phyloP scores from a whole-genome alignment of 2,329 filamentous ascomycete genomes.

The Ophiostoma piceae region DNA sequence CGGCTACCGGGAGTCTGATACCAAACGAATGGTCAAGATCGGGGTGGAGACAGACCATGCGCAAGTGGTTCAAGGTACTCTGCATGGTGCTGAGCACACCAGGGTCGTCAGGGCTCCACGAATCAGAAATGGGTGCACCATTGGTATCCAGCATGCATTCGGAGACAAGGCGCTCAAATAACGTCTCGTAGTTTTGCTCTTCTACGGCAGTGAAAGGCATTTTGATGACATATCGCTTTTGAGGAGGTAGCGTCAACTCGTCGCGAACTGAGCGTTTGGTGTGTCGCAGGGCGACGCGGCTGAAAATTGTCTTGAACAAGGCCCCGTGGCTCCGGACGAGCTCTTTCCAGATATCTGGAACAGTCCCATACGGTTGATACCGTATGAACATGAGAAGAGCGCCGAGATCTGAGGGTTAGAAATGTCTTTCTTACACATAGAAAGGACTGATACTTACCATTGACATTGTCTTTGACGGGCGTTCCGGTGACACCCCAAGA shows the following conservation, averaged over 20 bases:
- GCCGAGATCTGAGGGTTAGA: constrained; percentile 57
- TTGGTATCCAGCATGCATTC: constrained; percentile 59
- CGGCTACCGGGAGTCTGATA: constrained; percentile 46
- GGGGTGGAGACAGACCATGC: constrained; percentile 58
- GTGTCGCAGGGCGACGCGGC: constrained; percentile 70
- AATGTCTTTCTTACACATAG: constrained; percentile 22
- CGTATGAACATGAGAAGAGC: constrained; percentile 77
- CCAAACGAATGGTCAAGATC: constrained; percentile 57
- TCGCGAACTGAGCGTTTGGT: constrained; percentile 75
- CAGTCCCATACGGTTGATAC: constrained; percentile 68
- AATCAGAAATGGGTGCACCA: constrained; percentile 55
- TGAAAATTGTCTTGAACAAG: constrained; percentile 65
- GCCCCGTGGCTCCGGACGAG: constrained; percentile 57
- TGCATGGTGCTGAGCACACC: constrained; percentile 66
- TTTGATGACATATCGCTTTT: constrained; percentile 81
- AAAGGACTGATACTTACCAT: constrained; percentile 29
- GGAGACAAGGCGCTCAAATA: constrained; percentile 71
- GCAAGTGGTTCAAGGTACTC: constrained; percentile 60
- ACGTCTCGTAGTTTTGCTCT: constrained; percentile 75
- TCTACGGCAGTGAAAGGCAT: constrained; percentile 88
- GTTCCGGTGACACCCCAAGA: constrained; percentile 93
- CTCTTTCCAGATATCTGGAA: constrained; percentile 60
- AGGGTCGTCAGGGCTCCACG: constrained; percentile 61
- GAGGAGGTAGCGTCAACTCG: constrained; percentile 72
- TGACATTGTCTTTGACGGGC: constrained; percentile 63